Evolutionary conservation across 495 filamentous ascomycete genomes (phyloP), one percentile per base, ranked within the genome.

Genomic region (Pyrenula massariospora): DNA sequence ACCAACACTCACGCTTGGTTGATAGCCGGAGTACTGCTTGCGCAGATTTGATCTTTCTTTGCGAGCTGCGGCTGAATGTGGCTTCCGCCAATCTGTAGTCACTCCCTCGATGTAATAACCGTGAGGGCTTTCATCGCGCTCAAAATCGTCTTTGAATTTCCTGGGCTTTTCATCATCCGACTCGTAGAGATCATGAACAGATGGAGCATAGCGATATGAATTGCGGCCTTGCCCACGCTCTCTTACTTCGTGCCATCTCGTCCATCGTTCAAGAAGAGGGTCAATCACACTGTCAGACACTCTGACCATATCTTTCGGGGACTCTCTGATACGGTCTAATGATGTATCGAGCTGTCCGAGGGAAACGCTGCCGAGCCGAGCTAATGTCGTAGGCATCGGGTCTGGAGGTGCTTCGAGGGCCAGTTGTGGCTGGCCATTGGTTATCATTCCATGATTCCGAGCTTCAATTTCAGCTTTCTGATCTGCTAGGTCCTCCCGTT

Each of bases 81-180:
- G 68, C 19, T 66, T 66, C 24, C 69, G 58, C 64, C 66, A 70
- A 53, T 70, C 63, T 2, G 52, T 63, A 2, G 63, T 71, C 1
- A 59, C 61, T 0, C 68, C 70, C 53, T 74, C 73, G 12, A 75
- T 49, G 23, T 69, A 72, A 58, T 71, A 66, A 12, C 73, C 73
- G 24, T 63, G 61, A 2, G 55, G 53, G 23, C 59, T 53, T 2
- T 56, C 20, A 15, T 60, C 56, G 12, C 62, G 56, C 22, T 72
- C 69, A 54, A 62, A 66, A 22, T 68, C 62, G 1, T 55, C 57
- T 25, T 23, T 22, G 53, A 25, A 56, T 55, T 53, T 12, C n/a
- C 5, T 53, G 3, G 12, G 0, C 54, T 53, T 63, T 20, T 62
- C 62, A 24, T 59, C 61, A 22, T 56, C 54, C 24, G 60, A 25